phyloP scores from a whole-genome alignment of 2,329 filamentous ascomycete genomes.

The Fusarium equiseti region DNA sequence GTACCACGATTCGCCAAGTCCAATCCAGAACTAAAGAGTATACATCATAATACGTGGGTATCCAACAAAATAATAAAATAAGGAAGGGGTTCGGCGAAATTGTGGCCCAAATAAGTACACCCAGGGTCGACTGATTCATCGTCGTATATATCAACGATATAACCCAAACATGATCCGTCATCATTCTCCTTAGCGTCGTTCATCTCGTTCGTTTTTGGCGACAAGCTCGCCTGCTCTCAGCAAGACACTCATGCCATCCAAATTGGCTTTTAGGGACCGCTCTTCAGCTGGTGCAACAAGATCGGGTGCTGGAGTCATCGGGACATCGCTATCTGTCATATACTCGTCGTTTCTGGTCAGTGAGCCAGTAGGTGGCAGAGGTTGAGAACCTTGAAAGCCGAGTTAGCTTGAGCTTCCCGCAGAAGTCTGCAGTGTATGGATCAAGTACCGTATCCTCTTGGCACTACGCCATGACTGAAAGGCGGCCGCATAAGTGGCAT shows the following conservation, averaged over 20 bases:
- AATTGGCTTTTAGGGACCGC: conserved; percentile 44
- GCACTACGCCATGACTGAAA: conserved; percentile 42
- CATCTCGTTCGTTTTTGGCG: conserved; percentile 54
- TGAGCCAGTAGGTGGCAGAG: conserved; percentile 50
- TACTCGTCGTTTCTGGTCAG: conserved; percentile 49
- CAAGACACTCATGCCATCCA: conserved; percentile 71
- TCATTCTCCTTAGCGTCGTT: conserved; percentile 25
- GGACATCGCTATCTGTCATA: conserved; percentile 48
- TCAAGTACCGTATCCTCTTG: conserved; percentile 54
- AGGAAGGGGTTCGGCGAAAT: not conserved
- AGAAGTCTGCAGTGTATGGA: conserved; percentile 28
- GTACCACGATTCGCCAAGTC: conserved; percentile 10
- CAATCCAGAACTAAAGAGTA: conserved; percentile 17
- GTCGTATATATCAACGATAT: conserved; percentile 3
- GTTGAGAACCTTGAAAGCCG: conserved; percentile 51
- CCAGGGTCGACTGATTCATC: not conserved
- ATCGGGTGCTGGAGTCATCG: conserved; percentile 49
- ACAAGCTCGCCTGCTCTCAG: conserved; percentile 71
- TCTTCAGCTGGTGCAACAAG: conserved; percentile 33
- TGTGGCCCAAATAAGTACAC: not conserved
- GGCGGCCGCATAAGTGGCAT: conserved; percentile 25
- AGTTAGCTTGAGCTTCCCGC: conserved; percentile 48
- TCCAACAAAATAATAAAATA: conserved; percentile 34
- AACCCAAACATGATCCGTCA: not conserved
- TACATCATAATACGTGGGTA: conserved; percentile 39